Evolutionary conservation across 768 basidiomycete species (phyloP).

Genomic region (Tricholoma bakamatsutake): DNA sequence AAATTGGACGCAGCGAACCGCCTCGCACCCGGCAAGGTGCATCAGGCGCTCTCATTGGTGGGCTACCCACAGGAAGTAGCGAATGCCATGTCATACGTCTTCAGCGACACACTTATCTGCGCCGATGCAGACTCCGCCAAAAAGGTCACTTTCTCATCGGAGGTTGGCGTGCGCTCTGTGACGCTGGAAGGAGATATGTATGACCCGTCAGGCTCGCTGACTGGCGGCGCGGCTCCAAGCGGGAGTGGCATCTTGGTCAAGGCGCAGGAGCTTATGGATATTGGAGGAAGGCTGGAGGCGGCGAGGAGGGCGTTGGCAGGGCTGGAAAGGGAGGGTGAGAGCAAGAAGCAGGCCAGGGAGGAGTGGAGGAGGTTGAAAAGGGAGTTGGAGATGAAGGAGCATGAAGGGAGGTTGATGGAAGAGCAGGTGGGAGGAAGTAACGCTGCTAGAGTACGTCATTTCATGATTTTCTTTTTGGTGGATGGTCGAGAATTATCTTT

Average conservation of each 20-base stretch:
- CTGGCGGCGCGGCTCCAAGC: constrained; percentile 83
- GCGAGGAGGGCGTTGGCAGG: constrained; percentile 41
- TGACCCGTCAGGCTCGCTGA: constrained; percentile 91
- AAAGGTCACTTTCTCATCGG: constrained; percentile 71
- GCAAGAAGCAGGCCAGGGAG: constrained; percentile 46
- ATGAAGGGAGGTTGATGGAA: constrained; percentile 76
- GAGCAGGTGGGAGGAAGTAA: constrained; percentile 87
- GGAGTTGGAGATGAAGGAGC: constrained; percentile 85
- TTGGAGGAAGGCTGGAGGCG: constrained; percentile 52
- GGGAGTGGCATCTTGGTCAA: constrained; percentile 69
- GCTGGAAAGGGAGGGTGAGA: constrained; percentile 51
- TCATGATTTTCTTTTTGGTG: neutral
- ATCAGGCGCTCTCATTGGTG: constrained; percentile 84
- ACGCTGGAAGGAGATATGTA: constrained; percentile 95
- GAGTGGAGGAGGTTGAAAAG: constrained; percentile 54
- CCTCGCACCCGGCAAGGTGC: constrained; percentile 75
- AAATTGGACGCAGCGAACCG: constrained; percentile 69
- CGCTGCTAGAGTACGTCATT: constrained; percentile 67
- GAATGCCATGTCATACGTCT: constrained; percentile 90
- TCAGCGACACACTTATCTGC: constrained; percentile 89
- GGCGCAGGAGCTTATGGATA: constrained; percentile 75
- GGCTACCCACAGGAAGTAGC: constrained; percentile 76
- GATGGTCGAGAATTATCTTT: neutral
- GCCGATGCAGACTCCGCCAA: constrained; percentile 85
- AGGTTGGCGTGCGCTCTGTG: constrained; percentile 73